Conservation (phyloP, 2,329 filamentous ascomycete species). For the Fusarium kyushuense region DNA sequence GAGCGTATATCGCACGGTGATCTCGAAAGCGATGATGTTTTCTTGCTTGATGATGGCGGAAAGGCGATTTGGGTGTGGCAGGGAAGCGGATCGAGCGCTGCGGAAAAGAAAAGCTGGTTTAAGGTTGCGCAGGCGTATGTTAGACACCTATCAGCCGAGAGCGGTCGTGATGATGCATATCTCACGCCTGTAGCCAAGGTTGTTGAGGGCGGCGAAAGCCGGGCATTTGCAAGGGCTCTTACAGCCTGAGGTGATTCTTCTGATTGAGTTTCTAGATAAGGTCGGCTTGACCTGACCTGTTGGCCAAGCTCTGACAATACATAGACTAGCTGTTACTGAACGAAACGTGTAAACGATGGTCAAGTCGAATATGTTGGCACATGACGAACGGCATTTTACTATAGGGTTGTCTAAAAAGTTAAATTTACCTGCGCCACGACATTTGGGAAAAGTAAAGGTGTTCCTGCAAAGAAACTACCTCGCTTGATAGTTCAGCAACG, state of each 20-base stretch:
- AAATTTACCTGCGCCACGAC: background rate
- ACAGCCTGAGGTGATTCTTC: constrained; percentile 33
- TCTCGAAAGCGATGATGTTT: constrained; percentile 70
- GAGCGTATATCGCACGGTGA: constrained; percentile 59
- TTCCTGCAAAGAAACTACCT: background rate
- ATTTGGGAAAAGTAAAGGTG: background rate
- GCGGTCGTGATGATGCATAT: constrained; percentile 53
- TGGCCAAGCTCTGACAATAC: background rate
- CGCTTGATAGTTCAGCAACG: background rate
- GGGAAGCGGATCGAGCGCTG: constrained; percentile 67
- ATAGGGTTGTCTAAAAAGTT: background rate
- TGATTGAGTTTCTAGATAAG: background rate
- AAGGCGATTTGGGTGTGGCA: constrained; percentile 75
- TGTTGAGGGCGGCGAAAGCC: constrained; percentile 66
- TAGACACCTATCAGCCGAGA: constrained; percentile 53
- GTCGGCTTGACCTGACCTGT: background rate
- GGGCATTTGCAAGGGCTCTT: constrained; percentile 64
- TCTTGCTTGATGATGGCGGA: constrained; percentile 70
- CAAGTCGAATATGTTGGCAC: background rate
- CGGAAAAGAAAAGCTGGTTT: constrained; percentile 72
- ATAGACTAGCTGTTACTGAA: background rate
- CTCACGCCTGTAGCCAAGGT: constrained; percentile 69
- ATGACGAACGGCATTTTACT: background rate
- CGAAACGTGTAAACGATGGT: background rate
- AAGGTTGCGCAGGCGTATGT: constrained; percentile 69